These are phyloP conservation scores for Tricholoma saponaceum DNA, from an alignment of 768 basidiomycete species.

Conservation along the genomic window DNA sequence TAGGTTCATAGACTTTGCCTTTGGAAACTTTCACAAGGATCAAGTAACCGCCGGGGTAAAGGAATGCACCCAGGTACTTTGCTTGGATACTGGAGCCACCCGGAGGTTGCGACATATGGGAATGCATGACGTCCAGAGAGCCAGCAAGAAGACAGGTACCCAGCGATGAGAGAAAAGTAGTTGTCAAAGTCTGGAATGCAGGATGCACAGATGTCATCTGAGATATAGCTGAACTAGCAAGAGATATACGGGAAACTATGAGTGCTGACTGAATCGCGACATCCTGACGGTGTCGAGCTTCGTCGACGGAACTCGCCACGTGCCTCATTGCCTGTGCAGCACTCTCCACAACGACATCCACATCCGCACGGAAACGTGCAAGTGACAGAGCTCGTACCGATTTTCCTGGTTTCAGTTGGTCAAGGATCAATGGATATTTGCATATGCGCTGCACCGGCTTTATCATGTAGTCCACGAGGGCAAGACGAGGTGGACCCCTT, in stretches of 20 bases:
- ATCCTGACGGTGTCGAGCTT: constrained; percentile 68
- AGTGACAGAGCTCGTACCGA: constrained; percentile 21
- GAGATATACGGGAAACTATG: constrained; percentile 62
- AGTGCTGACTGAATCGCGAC: constrained; percentile 61
- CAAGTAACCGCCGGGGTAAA: constrained; percentile 83
- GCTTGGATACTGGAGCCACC: constrained; percentile 56
- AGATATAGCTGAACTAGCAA: constrained; percentile 27
- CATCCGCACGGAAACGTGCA: constrained; percentile 24
- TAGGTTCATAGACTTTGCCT: constrained; percentile 76
- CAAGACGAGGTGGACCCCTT: constrained; percentile 40
- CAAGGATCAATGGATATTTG: constrained; percentile 89
- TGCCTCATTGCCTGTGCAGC: constrained; percentile 70
- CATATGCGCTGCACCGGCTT: constrained; percentile 97
- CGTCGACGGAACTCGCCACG: constrained; percentile 76
- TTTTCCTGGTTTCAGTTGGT: constrained; percentile 51
- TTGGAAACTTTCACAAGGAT: constrained; percentile 84
- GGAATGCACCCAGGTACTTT: constrained; percentile 87
- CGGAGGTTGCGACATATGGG: constrained; percentile 42
- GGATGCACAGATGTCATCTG: constrained; percentile 21
- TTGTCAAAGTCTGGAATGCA: constrained; percentile 36
- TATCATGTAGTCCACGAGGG: constrained; percentile 87
- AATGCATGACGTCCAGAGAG: constrained; percentile 83
- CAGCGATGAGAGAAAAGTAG: constrained; percentile 67
- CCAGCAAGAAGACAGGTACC: constrained; percentile 80
- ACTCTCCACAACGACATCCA: constrained; percentile 42